These are phyloP conservation scores for Cladorrhinum samala DNA, from an alignment of 495 filamentous ascomycete species.

Conservation along the genomic window DNA sequence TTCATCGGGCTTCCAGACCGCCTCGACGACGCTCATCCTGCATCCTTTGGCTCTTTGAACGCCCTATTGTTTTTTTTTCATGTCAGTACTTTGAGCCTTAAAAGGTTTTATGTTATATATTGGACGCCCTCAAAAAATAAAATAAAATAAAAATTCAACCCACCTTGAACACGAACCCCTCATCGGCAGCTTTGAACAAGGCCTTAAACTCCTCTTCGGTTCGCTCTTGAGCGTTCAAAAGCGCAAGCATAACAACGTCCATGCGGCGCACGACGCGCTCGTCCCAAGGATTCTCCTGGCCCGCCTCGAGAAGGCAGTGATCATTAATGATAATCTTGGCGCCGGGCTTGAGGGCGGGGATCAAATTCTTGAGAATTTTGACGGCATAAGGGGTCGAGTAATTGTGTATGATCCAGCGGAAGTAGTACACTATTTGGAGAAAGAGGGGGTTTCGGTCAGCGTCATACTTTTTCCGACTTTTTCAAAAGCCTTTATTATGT, in stretches of 20 bases:
- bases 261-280: constrained; percentile 48
- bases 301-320: constrained; percentile 41
- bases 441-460: neutral
- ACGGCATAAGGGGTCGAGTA: constrained; percentile 52
- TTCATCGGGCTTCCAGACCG: constrained; percentile 38
- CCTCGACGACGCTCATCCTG: constrained; percentile 47
- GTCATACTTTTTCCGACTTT: no score
- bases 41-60: constrained; percentile 34
- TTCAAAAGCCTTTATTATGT: no score
- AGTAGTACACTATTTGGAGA: constrained; percentile 45
- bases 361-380: constrained; percentile 46
- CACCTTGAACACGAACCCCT: constrained; percentile 41
- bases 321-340: constrained; percentile 50
- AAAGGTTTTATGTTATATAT: neutral
- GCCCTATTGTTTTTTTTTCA: constrained; percentile 20
- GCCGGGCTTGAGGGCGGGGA: constrained; percentile 51
- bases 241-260: constrained; percentile 51
- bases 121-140: neutral
- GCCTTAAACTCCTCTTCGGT: constrained; percentile 41
- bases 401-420: constrained; percentile 55
- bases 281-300: constrained; percentile 40
- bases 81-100: neutral
- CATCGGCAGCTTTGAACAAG: constrained; percentile 41
- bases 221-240: constrained; percentile 52
- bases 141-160: constrained; percentile 5